phyloP scores from a whole-genome alignment of 225 moss, liverwort and hornwort genomes.

The Thuidium tamariscinum region DNA sequence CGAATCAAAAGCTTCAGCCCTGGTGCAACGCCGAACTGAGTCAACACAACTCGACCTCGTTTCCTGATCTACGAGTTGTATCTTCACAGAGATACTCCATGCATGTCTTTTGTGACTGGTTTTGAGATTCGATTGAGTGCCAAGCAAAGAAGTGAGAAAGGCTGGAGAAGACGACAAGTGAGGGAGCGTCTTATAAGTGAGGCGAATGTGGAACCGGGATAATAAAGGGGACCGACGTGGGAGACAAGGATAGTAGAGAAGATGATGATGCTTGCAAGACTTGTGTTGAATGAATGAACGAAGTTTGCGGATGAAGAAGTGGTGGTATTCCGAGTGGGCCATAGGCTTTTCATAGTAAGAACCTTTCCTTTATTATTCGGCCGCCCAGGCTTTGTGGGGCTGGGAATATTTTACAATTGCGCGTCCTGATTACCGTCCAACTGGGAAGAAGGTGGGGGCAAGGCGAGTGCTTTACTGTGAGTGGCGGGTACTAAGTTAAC shows the following conservation, averaged over 20 bases:
- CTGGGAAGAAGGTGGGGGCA: neutral
- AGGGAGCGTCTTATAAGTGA: neutral
- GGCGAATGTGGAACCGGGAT: neutral
- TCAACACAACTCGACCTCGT: neutral
- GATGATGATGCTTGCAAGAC: neutral
- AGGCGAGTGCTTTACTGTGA: neutral
- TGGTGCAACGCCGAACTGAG: neutral
- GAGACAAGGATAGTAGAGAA: neutral
- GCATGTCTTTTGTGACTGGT: neutral
- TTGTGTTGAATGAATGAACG: neutral
- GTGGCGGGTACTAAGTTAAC: neutral
- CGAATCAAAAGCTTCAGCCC: neutral
- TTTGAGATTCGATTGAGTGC: neutral
- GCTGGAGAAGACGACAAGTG: neutral
- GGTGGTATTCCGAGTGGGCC: slow-evolving; percentile 1
- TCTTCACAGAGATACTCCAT: neutral
- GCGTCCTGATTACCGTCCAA: too few relatives aligned
- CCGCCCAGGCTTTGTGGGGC: neutral
- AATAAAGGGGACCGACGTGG: neutral
- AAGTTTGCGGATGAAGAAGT: neutral
- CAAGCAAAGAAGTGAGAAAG: neutral
- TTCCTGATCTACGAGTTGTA: neutral
- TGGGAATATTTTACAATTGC: neutral
- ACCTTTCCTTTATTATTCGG: neutral
- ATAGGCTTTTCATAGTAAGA: neutral